phyloP scores from a whole-genome alignment of 108 stramenopile species.

The Skeletonema tropicum region DNA sequence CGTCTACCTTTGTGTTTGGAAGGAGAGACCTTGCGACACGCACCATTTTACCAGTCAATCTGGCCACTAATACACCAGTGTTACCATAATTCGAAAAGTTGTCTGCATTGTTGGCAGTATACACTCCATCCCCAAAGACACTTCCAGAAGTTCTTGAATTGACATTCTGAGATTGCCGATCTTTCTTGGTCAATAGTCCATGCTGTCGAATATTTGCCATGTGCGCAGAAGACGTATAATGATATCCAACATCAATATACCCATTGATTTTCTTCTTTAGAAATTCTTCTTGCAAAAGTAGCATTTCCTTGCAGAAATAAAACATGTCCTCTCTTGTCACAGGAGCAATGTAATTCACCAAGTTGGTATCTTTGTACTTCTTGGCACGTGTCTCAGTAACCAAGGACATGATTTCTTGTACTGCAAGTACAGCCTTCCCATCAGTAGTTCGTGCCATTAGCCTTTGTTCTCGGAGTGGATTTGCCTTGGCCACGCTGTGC shows the following conservation, averaged over 20 bases:
- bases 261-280: no score
- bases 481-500: slow-evolving; percentile 5
- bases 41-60: slow-evolving; percentile 31
- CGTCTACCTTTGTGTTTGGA: background rate
- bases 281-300: no score
- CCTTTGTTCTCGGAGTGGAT: background rate
- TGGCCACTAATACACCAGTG: slow-evolving; percentile 41
- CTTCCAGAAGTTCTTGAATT: slow-evolving; percentile 7
- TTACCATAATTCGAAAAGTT: slow-evolving; percentile 42
- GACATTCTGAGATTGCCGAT: slow-evolving; percentile 3
- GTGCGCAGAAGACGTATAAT: no score
- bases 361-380: background rate
- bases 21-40: slow-evolving; percentile 8
- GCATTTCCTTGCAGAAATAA: no score
- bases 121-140: slow-evolving; percentile 51
- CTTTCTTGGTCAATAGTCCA: no score
- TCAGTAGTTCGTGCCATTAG: slow-evolving; percentile 14
- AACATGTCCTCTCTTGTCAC: no score
- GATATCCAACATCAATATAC: no score
- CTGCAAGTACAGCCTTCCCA: slow-evolving; percentile 16
- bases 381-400: slow-evolving; percentile 8
- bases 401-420: slow-evolving; percentile 24
- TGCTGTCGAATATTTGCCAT: no score
- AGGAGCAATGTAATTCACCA: slow-evolving; percentile 10
- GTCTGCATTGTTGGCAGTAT: slow-evolving; percentile 42